Base-by-base conservation (phyloP, 108 stramenopile genomes). In the Conticribra guillardii region DNA sequence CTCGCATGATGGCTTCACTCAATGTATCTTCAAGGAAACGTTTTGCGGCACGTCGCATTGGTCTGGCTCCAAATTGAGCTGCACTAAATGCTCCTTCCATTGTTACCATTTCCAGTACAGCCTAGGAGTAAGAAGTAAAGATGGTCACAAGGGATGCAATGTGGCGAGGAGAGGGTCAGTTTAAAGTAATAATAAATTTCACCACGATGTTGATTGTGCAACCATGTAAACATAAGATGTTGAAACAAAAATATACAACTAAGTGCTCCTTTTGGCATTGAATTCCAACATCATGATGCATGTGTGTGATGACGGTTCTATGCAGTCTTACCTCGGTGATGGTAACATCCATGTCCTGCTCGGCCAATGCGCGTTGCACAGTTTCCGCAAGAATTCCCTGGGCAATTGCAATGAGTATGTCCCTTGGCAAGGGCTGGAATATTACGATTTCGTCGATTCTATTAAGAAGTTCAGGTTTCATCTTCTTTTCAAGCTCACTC, bases 361-460 rank as follows among this genome's bases (percentile, higher is more conserved):
- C 85, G 15, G 79, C 74, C 18, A 50, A 54, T 29, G 83, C 83
- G 31, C 87, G 81, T 30, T 72, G 54, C 5, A 87, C 69, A 3
- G 84, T 83, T 48, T 83, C 80, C 28, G 72, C 72, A 19, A 91
- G 58, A 30, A 91, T 69, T 28, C 76, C 79, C 44, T 18, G 44
- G 33, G 88, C 73, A 68, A 99, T 98, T 33, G 71, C 79, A 44
- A 79, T 81, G 56, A 99, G 76, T 29, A 94, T 75, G 23, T 85
- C 80, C 49, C 82, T 84, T 47, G 76, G 55, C 22, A 99, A 75
- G 9, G 92, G 89, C 29, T 83, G 78, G 64, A 98, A 99, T 49
- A 97, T 84, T 26, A 98, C 87, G 51, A 98, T 96, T 58, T 99
- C 98, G 80, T 99, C 98, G 61, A 99, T 86, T 22, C 98, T 88